phyloP scores from a whole-genome alignment of 2,329 filamentous ascomycete species.

The Arthrobotrys sinensis region DNA sequence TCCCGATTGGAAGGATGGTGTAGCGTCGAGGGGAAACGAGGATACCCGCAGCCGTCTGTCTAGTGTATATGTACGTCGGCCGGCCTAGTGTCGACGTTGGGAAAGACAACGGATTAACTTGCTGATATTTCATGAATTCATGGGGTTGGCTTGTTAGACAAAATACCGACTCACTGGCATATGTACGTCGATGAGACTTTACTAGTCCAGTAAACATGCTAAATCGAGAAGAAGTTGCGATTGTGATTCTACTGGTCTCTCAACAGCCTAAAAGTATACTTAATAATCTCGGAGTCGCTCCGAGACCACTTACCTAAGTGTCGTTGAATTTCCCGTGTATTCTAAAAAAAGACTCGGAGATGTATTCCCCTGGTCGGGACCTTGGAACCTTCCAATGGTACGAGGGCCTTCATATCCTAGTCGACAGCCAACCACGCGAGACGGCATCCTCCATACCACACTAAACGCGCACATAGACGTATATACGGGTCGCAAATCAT shows the following conservation, averaged over 20 bases:
- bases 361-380: background rate
- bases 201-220: background rate
- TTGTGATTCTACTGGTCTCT: background rate
- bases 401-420: background rate
- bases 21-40: background rate
- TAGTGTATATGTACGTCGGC: background rate
- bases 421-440: conserved; percentile 6
- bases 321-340: conserved; percentile 10
- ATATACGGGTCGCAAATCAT: background rate
- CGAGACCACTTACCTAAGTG: background rate
- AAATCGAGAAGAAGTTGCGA: background rate
- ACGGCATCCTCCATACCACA: conserved; percentile 11
- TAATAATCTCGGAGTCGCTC: background rate
- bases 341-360: conserved; percentile 15
- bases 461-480: background rate
- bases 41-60: background rate
- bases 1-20: background rate
- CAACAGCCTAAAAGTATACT: conserved; percentile 5
- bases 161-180: background rate
- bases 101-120: background rate
- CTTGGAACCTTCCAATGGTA: background rate
- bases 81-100: background rate
- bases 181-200: background rate
- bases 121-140: background rate
- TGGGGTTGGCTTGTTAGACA: background rate